Percentiles rank a stretch among this genome's conserved stretches.
Evolutionary conservation across 2,329 filamentous ascomycete species (phyloP).

Genomic region (Colletotrichum sp.): DNA sequence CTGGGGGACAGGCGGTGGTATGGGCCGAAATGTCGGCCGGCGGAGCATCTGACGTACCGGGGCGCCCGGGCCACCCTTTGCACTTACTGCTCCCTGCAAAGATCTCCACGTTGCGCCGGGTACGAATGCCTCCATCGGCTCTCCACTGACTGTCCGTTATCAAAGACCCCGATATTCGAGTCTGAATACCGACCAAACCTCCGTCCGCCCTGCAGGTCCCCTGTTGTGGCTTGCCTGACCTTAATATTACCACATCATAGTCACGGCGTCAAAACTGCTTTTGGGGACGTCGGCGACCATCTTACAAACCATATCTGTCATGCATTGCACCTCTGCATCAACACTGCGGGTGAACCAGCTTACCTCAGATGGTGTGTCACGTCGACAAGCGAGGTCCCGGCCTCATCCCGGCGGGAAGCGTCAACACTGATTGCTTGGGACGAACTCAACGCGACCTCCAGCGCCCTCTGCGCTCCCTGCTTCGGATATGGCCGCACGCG

Average conservation of each 20-base stretch:
- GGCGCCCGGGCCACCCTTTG: not conserved
- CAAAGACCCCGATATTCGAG: not conserved
- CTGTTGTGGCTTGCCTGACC: not conserved
- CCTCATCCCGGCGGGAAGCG: not conserved
- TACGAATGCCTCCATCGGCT: not conserved
- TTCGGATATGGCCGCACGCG: not conserved
- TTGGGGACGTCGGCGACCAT: not conserved
- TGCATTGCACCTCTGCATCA: not conserved
- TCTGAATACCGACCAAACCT: not conserved
- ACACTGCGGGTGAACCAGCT: not conserved
- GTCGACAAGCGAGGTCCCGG: not conserved
- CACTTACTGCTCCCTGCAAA: not conserved
- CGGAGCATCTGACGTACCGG: conserved; percentile 16
- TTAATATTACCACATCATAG: conserved; percentile 1
- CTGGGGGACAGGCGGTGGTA: not conserved
- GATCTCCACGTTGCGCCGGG: not conserved
- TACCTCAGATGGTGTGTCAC: conserved; percentile 15
- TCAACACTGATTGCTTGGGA: not conserved
- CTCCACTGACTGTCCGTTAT: not conserved
- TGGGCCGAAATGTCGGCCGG: conserved; percentile 9
- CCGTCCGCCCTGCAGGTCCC: not conserved
- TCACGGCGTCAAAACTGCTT: not conserved
- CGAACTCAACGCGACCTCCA: not conserved
- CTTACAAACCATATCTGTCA: conserved; percentile 17
- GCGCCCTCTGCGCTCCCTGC: not conserved